phyloP scores from a whole-genome alignment of 192 early-diverging fungal species.

The Backusella luteola region DNA sequence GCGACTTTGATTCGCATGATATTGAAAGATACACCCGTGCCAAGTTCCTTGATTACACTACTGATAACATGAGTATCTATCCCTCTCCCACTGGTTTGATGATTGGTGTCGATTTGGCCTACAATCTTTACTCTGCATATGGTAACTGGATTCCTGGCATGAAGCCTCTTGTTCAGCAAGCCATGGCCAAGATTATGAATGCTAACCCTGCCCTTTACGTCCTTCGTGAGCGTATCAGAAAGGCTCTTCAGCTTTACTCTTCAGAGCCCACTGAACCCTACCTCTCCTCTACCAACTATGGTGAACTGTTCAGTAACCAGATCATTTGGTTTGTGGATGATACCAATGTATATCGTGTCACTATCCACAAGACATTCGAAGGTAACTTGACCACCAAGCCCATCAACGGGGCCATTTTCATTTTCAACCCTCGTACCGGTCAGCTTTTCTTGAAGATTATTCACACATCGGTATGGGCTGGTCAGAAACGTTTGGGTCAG shows the following conservation, averaged over 20 bases:
- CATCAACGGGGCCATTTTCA: conserved; percentile 98
- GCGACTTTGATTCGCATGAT: conserved; percentile 99
- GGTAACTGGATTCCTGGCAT: conserved; percentile 99
- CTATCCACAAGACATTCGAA: conserved; percentile 99
- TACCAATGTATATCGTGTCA: conserved; percentile 99
- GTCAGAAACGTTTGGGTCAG: conserved; percentile 98
- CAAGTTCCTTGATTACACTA: conserved; percentile 98
- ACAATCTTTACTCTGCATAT: conserved; percentile 91
- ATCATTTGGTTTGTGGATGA: conserved; percentile 99
- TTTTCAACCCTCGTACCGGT: conserved; percentile 98
- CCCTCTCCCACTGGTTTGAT: conserved; percentile 98
- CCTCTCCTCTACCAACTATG: conserved; percentile 91
- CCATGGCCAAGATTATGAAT: conserved; percentile 99
- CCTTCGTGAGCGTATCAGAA: conserved; percentile 96
- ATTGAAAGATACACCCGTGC: conserved; percentile 97
- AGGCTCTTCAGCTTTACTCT: conserved; percentile 97
- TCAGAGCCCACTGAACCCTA: conserved; percentile 99
- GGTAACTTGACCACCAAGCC: conserved; percentile 99
- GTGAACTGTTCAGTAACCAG: conserved; percentile 96
- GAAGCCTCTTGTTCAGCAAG: conserved; percentile 96
- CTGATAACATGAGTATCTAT: conserved; percentile 98
- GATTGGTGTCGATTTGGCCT: conserved; percentile 97
- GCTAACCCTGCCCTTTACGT: conserved; percentile 98
- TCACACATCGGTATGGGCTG: conserved; percentile 99
- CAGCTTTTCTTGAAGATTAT: conserved; percentile 99